A percentile compares a stretch with the other conserved stretches of the same genome.
These are phyloP conservation scores for Papilionanthe hybrid DNA, from an alignment of 116 monocot genomes.

Conservation along the genomic window DNA sequence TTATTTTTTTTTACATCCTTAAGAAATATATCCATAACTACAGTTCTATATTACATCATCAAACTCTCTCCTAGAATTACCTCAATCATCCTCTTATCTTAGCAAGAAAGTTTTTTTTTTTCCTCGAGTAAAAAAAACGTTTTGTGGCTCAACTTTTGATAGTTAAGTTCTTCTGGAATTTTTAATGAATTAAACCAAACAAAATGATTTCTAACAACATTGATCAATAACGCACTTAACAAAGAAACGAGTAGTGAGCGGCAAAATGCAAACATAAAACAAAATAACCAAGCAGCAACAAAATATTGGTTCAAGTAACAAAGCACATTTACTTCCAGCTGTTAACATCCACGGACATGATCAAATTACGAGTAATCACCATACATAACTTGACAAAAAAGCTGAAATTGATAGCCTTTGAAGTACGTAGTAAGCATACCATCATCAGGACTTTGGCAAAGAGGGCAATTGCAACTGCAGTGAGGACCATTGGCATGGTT, in stretches of 20 bases:
- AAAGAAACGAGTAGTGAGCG: background rate
- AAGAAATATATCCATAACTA: too few relatives aligned
- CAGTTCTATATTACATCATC: too few relatives aligned
- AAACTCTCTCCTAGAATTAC: too few relatives aligned
- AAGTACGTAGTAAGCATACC: slow-evolving; percentile 29
- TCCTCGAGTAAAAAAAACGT: too few relatives aligned
- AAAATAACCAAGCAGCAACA: background rate
- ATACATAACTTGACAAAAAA: background rate
- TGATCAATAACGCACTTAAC: background rate
- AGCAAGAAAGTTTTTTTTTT: too few relatives aligned
- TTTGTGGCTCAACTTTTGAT: too few relatives aligned
- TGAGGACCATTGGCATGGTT: slow-evolving; percentile 94
- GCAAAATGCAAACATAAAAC: background rate
- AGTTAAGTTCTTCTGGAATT: too few relatives aligned
- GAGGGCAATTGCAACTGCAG: slow-evolving; percentile 77
- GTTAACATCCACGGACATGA: background rate
- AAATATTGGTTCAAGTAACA: background rate
- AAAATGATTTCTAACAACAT: background rate
- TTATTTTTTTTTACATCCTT: too few relatives aligned
- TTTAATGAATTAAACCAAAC: background rate
- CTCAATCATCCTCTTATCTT: too few relatives aligned
- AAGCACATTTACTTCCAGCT: background rate
- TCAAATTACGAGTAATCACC: background rate
- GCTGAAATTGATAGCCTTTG: background rate
- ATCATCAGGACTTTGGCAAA: slow-evolving; percentile 94